A percentile compares a stretch with the other conserved stretches of the same genome.
These are phyloP conservation scores for Epichloe aotearoae DNA, from an alignment of 2,329 filamentous ascomycete species.

Conservation along the genomic window DNA sequence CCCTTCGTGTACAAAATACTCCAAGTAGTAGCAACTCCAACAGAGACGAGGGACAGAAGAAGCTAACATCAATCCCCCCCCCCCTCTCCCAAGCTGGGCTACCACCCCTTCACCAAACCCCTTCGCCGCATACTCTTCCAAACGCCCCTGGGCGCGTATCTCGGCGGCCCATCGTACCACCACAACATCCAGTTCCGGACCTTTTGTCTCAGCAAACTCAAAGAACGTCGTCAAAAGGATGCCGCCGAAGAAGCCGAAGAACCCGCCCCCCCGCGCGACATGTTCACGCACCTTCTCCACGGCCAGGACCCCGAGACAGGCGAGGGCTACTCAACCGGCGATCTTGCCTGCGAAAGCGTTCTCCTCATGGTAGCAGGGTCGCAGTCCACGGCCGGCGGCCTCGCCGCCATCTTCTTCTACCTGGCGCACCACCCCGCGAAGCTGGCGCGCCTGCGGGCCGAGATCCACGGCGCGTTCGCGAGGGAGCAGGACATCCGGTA, in stretches of 20 bases:
- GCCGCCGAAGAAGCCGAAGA: neutral
- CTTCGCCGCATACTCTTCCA: neutral
- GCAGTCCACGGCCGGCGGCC: conserved; percentile 9
- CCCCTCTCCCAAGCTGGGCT: neutral
- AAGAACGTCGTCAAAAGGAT: conserved; percentile 4
- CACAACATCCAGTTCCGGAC: neutral
- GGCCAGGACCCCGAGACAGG: conserved; percentile 13
- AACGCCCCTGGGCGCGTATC: neutral
- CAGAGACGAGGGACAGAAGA: too few relatives aligned
- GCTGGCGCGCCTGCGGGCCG: conserved; percentile 7
- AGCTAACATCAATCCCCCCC: too few relatives aligned
- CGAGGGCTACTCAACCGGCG: conserved; percentile 10
- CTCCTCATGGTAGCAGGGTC: conserved; percentile 12
- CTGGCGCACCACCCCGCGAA: conserved; percentile 5
- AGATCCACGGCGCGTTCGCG: conserved; percentile 6
- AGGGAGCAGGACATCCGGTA: neutral
- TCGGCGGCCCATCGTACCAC: neutral
- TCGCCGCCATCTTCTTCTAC: conserved; percentile 12
- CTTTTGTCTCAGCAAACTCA: conserved; percentile 1
- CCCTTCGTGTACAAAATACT: too few relatives aligned
- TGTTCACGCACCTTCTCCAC: conserved; percentile 13
- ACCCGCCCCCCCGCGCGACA: conserved; percentile 5
- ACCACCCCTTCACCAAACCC: neutral
- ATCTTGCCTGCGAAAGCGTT: conserved; percentile 14
- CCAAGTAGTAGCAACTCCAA: too few relatives aligned